phyloP scores from a whole-genome alignment of 1,139 yeast species.

The Candida tetrigidarum region DNA sequence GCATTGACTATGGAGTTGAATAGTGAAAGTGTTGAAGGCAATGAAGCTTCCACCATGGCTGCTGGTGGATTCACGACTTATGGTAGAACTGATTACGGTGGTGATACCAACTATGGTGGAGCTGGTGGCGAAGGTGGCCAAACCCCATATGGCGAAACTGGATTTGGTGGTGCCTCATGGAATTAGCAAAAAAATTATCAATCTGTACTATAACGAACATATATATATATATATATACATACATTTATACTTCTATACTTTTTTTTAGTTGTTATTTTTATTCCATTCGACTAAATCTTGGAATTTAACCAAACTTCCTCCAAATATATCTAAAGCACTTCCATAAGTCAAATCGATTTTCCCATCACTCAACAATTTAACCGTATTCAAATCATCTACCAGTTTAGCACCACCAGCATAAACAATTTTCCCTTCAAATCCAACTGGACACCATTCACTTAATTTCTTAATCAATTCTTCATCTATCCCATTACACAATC shows the following conservation, averaged over 20 bases:
- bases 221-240: conserved; percentile 6
- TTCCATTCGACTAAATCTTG: conserved; percentile 81
- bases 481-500: conserved; percentile 91
- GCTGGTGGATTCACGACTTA: conserved; percentile 55
- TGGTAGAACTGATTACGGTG: conserved; percentile 50
- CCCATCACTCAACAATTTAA: conserved; percentile 69
- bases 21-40: conserved; percentile 56
- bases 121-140: conserved; percentile 42
- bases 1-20: conserved; percentile 84
- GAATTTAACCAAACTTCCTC: conserved; percentile 79
- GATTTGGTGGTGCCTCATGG: conserved; percentile 35
- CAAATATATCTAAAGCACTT: conserved; percentile 91
- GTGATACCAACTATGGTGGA: conserved; percentile 39
- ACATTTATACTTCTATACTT: too few relatives aligned
- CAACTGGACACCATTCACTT: conserved; percentile 74
- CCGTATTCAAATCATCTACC: conserved; percentile 67
- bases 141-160: conserved; percentile 48
- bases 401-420: conserved; percentile 97
- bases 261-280: conserved; percentile 17
- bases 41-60: conserved; percentile 29
- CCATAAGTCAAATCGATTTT: conserved; percentile 93
- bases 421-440: conserved; percentile 70
- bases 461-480: conserved; percentile 68
- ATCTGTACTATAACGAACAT: conserved; percentile 5
- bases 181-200: conserved; percentile 1